Evolutionary conservation across 805 yeast genomes (phyloP).

Genomic region (Wickerhamiella cacticola): DNA sequence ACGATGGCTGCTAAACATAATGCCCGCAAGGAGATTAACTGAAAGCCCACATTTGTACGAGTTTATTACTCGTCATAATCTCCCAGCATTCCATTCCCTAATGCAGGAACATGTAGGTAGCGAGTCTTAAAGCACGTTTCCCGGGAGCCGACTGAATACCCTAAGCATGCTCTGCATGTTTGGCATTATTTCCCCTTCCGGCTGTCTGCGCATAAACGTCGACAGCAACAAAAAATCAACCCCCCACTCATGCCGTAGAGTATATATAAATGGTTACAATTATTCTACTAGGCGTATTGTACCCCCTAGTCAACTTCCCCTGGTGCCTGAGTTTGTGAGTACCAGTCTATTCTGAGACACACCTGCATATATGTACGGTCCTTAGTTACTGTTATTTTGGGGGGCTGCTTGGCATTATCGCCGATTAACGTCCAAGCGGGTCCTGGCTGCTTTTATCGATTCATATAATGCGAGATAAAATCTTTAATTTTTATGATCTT

Average conservation of each 20-base stretch:
- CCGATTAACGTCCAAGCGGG: no score
- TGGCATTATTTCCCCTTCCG: constrained; percentile 2
- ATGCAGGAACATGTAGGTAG: constrained; percentile 1
- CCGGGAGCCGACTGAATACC: background rate
- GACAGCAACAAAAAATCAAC: no score
- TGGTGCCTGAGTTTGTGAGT: constrained; percentile 7
- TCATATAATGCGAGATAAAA: no score
- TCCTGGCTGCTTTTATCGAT: no score
- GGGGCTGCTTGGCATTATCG: no score
- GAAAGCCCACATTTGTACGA: no score
- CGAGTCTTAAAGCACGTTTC: constrained; percentile 1
- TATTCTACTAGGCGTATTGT: no score
- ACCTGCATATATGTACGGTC: constrained; percentile 6
- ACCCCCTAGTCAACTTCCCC: background rate
- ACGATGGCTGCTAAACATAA: no score
- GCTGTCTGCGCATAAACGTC: background rate
- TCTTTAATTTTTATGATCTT: no score
- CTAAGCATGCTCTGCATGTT: background rate
- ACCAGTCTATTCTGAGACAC: constrained; percentile 3
- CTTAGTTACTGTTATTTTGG: background rate
- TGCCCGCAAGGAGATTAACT: no score
- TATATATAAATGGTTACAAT: no score
- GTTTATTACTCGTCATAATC: background rate
- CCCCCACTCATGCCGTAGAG: no score
- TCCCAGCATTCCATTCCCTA: background rate